A percentile compares a stretch with the other conserved stretches of the same genome.
phyloP scores from a whole-genome alignment of 306 rosid species.

The Pyrus betulifolia region DNA sequence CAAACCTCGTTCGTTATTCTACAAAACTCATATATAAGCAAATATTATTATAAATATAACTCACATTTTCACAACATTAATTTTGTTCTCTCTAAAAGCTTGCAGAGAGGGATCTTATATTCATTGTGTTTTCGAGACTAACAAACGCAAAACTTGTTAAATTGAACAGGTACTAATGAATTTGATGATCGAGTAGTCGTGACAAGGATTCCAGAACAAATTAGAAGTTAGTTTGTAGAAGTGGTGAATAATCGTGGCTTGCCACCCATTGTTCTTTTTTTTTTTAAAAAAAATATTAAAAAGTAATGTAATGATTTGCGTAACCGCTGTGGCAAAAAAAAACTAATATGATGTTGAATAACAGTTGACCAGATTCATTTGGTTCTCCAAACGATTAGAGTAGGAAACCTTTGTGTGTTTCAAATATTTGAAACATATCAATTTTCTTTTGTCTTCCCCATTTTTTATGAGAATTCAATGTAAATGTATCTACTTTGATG shows the following conservation, averaged over 20 bases:
- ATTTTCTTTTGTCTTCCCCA: neutral
- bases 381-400: neutral
- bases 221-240: neutral
- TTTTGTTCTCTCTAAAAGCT: neutral
- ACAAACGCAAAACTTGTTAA: neutral
- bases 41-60: neutral
- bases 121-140: neutral
- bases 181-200: constrained; percentile 6
- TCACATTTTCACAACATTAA: neutral
- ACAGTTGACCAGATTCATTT: neutral
- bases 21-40: neutral
- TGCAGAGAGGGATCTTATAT: neutral
- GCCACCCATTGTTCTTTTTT: fast-evolving
- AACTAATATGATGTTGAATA: neutral
- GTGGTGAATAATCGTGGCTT: neutral
- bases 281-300: neutral
- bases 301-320: neutral
- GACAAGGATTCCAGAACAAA: neutral
- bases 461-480: neutral
- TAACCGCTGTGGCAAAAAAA: neutral
- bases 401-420: neutral
- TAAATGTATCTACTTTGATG: neutral
- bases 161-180: constrained; percentile 18
- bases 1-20: neutral
- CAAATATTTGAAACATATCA: neutral